phyloP scores from a whole-genome alignment of 2,329 filamentous ascomycete genomes.

The Ophiostoma himal-ulmi region DNA sequence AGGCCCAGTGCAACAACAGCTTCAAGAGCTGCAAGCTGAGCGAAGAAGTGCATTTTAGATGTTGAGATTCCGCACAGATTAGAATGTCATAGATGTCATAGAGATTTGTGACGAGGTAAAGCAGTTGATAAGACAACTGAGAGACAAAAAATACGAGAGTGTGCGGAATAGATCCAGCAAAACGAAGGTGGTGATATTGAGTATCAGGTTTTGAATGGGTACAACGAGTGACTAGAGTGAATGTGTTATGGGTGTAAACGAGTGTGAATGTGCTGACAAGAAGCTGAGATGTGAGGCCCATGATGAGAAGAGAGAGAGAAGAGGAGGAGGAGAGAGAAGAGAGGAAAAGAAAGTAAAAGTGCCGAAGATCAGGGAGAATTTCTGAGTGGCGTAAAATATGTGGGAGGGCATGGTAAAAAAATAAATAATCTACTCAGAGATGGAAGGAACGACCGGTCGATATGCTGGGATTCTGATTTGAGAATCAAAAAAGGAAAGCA shows the following conservation, averaged over 20 bases:
- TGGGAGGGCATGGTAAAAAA: constrained; percentile 10
- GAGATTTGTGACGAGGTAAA: neutral
- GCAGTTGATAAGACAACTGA: neutral
- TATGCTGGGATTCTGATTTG: neutral
- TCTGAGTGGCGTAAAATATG: neutral
- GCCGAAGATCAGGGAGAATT: neutral
- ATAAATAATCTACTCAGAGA: neutral
- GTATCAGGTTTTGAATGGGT: neutral
- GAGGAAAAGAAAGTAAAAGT: neutral
- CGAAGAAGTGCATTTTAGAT: constrained; percentile 10
- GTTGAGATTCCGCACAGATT: neutral
- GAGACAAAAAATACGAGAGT: neutral
- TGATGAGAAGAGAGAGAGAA: neutral
- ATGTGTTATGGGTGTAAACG: neutral
- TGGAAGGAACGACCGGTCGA: neutral
- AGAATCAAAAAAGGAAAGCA: neutral
- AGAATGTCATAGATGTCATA: neutral
- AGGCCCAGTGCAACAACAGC: neutral
- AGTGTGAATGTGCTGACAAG: neutral
- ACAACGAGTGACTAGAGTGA: neutral
- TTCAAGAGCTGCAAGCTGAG: constrained; percentile 10
- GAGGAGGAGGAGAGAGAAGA: neutral
- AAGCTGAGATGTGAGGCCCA: neutral
- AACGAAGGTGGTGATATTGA: neutral
- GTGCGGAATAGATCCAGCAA: neutral